phyloP scores from a whole-genome alignment of 495 filamentous ascomycete species.

The Bacidia rubella region DNA sequence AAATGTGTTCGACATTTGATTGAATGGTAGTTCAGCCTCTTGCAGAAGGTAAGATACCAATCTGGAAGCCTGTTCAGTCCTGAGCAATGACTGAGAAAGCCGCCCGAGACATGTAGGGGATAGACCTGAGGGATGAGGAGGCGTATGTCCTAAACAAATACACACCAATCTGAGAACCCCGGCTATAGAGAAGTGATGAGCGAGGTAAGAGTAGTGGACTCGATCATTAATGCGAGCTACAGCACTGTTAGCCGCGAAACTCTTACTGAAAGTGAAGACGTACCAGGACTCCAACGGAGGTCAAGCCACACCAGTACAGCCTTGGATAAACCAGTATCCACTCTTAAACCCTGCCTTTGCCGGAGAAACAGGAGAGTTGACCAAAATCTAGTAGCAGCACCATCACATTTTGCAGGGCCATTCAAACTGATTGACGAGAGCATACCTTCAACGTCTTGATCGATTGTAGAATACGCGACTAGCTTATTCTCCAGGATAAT shows the following conservation, averaged over 20 bases:
- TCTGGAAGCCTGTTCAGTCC: not conserved
- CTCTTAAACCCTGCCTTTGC: constrained; percentile 48
- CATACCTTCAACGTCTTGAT: constrained; percentile 52
- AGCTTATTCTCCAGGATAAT: constrained; percentile 49
- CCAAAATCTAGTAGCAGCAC: constrained; percentile 67
- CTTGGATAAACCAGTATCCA: constrained; percentile 48
- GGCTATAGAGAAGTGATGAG: constrained; percentile 22
- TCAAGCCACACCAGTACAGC: constrained; percentile 68
- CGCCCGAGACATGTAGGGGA: constrained; percentile 18
- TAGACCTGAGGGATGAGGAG: not conserved
- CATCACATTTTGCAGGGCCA: constrained; percentile 66
- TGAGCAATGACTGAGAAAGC: constrained; percentile 23
- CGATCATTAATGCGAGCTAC: constrained; percentile 25
- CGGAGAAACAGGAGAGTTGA: constrained; percentile 43
- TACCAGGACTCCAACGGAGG: constrained; percentile 66
- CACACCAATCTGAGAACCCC: constrained; percentile 27
- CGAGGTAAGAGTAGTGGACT: constrained; percentile 20
- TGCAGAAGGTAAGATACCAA: not conserved
- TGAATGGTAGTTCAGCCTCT: not conserved
- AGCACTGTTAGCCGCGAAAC: not conserved
- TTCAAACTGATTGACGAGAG: constrained; percentile 62
- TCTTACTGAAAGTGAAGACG: constrained; percentile 13
- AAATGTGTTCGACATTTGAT: not conserved
- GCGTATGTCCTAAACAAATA: constrained; percentile 23
- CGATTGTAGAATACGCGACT: constrained; percentile 46